These are phyloP conservation scores for Botrytis paeoniae DNA, from an alignment of 2,329 filamentous ascomycete species.

Conservation along the genomic window DNA sequence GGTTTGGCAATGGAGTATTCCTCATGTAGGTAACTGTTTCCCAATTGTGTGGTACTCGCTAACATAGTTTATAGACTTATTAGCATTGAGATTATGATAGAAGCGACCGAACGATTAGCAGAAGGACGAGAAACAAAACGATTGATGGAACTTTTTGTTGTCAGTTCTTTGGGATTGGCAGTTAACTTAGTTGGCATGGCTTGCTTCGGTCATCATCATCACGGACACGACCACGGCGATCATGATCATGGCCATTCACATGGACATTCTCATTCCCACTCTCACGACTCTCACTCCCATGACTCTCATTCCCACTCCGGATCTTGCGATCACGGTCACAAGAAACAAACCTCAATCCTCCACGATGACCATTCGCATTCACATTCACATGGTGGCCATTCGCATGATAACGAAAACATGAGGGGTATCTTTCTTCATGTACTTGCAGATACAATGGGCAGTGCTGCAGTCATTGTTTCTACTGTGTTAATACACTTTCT, in stretches of 20 bases:
- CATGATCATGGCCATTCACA: constrained; percentile 41
- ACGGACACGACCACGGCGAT: constrained; percentile 40
- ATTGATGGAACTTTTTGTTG: constrained; percentile 80
- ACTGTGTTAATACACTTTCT: constrained; percentile 83
- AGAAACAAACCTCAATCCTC: constrained; percentile 20
- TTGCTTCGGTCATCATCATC: constrained; percentile 42
- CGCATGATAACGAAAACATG: constrained; percentile 96
- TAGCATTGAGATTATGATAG: constrained; percentile 92
- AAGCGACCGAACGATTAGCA: constrained; percentile 83
- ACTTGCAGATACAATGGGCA: constrained; percentile 89
- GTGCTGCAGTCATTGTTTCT: constrained; percentile 88
- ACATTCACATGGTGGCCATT: constrained; percentile 28
- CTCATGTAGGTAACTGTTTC: constrained; percentile 62
- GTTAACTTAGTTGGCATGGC: constrained; percentile 88
- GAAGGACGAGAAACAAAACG: constrained; percentile 82
- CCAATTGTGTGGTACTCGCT: constrained; percentile 11
- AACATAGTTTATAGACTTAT: constrained; percentile 62
- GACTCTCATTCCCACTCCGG: constrained; percentile 6
- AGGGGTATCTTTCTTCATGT: constrained; percentile 95
- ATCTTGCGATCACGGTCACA: constrained; percentile 33
- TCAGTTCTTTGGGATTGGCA: constrained; percentile 79
- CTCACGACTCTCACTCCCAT: constrained; percentile 36
- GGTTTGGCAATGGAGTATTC: constrained; percentile 94
- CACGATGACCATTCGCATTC: constrained; percentile 41
- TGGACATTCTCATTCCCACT: constrained; percentile 36